phyloP scores from a whole-genome alignment of 2,329 filamentous ascomycete genomes.

The Endocalyx cinctus region DNA sequence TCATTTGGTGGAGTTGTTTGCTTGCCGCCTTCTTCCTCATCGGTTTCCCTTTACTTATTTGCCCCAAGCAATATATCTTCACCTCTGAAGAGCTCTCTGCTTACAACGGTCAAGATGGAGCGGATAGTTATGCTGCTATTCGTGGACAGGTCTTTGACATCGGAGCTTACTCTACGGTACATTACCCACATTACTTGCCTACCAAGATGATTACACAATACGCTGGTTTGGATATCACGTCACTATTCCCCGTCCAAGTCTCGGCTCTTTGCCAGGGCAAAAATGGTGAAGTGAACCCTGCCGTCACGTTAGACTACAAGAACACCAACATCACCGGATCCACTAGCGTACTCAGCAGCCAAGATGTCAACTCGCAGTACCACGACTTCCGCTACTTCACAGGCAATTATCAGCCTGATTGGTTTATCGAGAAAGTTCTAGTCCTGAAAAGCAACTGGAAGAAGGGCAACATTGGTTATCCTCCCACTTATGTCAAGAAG shows the following conservation, averaged over 20 bases:
- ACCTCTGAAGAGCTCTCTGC: conserved; percentile 70
- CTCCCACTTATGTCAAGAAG: conserved; percentile 67
- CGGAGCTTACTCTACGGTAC: conserved; percentile 63
- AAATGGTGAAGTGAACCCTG: conserved; percentile 57
- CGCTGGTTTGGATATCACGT: conserved; percentile 80
- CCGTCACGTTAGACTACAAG: conserved; percentile 81
- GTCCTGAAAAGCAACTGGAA: conserved; percentile 73
- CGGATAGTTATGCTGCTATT: conserved; percentile 69
- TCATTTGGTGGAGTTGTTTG: conserved; percentile 86
- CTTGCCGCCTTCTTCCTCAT: conserved; percentile 85
- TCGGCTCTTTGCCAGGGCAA: conserved; percentile 83
- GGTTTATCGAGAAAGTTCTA: conserved; percentile 87
- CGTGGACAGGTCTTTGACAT: conserved; percentile 89
- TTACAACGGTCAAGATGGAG: conserved; percentile 66
- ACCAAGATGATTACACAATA: conserved; percentile 69
- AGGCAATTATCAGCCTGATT: conserved; percentile 79
- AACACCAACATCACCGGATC: conserved; percentile 69
- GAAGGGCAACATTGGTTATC: conserved; percentile 85
- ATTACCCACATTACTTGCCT: conserved; percentile 67
- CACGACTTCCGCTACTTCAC: conserved; percentile 89
- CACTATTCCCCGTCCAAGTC: conserved; percentile 89
- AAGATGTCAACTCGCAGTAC: conserved; percentile 72
- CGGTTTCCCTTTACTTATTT: conserved; percentile 80
- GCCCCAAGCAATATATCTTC: conserved; percentile 85
- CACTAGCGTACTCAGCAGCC: conserved; percentile 57